A percentile compares a stretch with the other conserved stretches of the same genome.
Conservation (phyloP, 306 rosid species). For the Vachellia collinsii region DNA sequence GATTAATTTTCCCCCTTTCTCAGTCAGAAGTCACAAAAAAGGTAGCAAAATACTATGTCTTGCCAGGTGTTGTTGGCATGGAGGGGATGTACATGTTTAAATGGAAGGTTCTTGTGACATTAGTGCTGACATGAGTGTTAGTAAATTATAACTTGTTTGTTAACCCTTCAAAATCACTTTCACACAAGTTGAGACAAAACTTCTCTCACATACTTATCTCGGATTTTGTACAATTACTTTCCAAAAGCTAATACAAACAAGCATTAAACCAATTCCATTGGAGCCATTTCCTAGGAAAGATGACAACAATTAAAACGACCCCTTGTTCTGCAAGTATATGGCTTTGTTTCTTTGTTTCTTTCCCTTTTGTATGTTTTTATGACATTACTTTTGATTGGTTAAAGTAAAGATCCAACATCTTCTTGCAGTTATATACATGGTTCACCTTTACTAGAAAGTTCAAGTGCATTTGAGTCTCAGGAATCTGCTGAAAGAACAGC, state of each 20-base stretch:
- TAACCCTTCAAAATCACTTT: too few relatives aligned
- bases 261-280: neutral
- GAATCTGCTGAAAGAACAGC: conserved; percentile 72
- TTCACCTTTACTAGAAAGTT: conserved; percentile 85
- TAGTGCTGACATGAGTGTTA: too few relatives aligned
- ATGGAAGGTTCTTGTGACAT: too few relatives aligned
- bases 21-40: neutral
- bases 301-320: neutral
- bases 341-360: neutral
- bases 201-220: too few relatives aligned
- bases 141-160: too few relatives aligned
- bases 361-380: neutral
- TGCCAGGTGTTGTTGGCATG: neutral
- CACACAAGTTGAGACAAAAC: too few relatives aligned
- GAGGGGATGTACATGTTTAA: too few relatives aligned
- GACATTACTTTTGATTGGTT: conserved; percentile 13
- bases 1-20: neutral
- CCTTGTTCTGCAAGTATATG: neutral
- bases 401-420: conserved; percentile 4
- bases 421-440: conserved; percentile 84
- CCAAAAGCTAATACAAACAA: too few relatives aligned
- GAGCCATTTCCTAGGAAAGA: neutral
- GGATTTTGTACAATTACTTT: too few relatives aligned
- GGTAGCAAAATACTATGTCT: neutral
- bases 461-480: conserved; percentile 67